phyloP scores from a whole-genome alignment of 2,329 filamentous ascomycete species.

The Epicoccum nigrum region DNA sequence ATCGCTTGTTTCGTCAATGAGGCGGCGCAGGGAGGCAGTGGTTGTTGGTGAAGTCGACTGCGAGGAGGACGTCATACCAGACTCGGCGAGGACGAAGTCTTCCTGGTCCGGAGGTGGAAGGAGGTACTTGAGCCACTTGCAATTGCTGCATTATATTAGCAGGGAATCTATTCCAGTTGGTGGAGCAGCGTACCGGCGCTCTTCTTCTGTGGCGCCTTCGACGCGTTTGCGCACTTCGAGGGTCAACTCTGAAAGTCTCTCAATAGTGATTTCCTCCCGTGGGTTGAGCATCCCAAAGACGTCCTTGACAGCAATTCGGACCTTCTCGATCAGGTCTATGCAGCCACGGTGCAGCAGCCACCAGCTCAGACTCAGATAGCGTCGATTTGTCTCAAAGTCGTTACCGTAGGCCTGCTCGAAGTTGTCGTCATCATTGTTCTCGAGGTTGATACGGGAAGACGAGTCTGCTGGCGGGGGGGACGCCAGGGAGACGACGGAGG shows the following conservation, averaged over 20 bases:
- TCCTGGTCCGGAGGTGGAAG: conserved; percentile 82
- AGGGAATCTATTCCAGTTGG: not conserved
- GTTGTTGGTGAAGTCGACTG: conserved; percentile 46
- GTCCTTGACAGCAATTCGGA: conserved; percentile 84
- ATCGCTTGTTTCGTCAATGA: conserved; percentile 95
- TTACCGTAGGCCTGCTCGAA: conserved; percentile 82
- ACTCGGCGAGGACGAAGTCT: conserved; percentile 81
- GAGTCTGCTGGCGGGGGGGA: conserved; percentile 68
- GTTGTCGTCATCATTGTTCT: conserved; percentile 92
- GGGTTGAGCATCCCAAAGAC: conserved; percentile 90
- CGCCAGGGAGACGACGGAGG: conserved; percentile 89
- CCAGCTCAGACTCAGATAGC: conserved; percentile 97
- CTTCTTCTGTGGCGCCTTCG: conserved; percentile 73
- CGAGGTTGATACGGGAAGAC: conserved; percentile 79
- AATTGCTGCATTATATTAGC: conserved; percentile 47
- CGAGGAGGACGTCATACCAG: conserved; percentile 68
- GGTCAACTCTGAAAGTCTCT: conserved; percentile 78
- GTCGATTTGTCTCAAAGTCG: conserved; percentile 94
- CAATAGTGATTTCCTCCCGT: conserved; percentile 83
- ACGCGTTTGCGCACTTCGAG: conserved; percentile 83
- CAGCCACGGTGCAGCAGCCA: conserved; percentile 94
- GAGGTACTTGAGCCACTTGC: conserved; percentile 81
- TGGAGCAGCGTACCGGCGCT: conserved; percentile 57
- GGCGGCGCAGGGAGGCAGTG: conserved; percentile 70
- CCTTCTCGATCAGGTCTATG: conserved; percentile 78